Evolutionary conservation across 2,329 filamentous ascomycete genomes (phyloP).

Genomic region (Penicillium sp.): DNA sequence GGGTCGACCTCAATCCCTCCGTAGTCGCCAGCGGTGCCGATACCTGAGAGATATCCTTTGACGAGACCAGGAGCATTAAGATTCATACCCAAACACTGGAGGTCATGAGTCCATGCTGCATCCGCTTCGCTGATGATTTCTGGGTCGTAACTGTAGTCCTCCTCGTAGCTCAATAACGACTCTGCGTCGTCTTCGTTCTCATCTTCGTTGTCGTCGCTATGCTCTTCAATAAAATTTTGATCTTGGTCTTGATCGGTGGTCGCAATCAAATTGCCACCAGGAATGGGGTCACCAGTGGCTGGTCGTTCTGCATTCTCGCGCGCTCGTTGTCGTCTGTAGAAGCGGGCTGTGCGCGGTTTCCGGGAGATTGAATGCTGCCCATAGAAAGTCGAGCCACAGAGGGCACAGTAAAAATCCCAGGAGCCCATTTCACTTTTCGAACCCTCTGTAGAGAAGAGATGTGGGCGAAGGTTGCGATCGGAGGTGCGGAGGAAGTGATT

Average conservation of each 20-base stretch:
- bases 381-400: background rate
- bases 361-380: background rate
- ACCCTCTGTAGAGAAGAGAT: background rate
- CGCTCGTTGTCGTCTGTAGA: background rate
- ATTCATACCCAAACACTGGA: constrained; percentile 2
- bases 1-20: background rate
- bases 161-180: background rate
- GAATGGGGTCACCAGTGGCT: background rate
- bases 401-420: background rate
- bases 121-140: background rate
- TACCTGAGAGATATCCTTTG: constrained; percentile 1
- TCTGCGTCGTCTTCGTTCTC: background rate
- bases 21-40: background rate
- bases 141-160: background rate
- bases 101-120: background rate
- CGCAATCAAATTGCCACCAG: background rate
- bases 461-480: background rate
- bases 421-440: background rate
- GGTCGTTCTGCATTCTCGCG: background rate
- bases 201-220: background rate
- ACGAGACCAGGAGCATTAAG: background rate
- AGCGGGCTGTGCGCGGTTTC: background rate
- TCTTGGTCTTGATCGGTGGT: background rate
- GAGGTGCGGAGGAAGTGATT: background rate
- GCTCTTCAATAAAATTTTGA: background rate